Evolutionary conservation across 2,329 filamentous ascomycete species (phyloP), one percentile per base, ranked within the genome.

Genomic region (Xylariomycetidae sp.): DNA sequence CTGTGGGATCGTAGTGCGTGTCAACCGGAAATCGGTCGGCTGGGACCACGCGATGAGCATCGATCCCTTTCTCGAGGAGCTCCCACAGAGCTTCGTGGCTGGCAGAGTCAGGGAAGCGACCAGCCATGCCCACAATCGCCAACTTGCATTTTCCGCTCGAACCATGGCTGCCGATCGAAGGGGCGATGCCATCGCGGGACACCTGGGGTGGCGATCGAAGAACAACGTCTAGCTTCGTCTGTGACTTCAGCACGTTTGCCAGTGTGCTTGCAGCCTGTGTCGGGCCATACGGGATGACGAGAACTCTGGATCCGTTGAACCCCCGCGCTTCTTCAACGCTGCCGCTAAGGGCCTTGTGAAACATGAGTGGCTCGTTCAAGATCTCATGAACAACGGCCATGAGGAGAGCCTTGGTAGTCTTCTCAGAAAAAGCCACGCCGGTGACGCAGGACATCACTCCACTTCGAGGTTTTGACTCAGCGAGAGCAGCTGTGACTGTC

Each of bases 121-220:
- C 83, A 28, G 84, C 75, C 74, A 87, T 85, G 32, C 87, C 87
- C 20, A 94, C 82, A 42, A 94, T 88, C 37, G 87, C 87, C 42
- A 94, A 75, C 58, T 88, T 89, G 54, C 76, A 74, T 49, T 74
- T 61, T 10, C 63, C 63, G 7, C 42, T 53, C 10, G 60, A 56
- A 9, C 68, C 68, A 41, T 71, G 67, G 44, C 70, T 70, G 13
- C 67, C 67, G 17, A 70, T 60, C 12, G 45, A 51, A 8, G 58
- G 47, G 10, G 46, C 40, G 19, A 49, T 56, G 43, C 52, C 56
- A 47, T 58, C 54, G 15, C 54, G 52, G 12, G 59, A 46, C 23
- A 60, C 53, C 15, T 57, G 49, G 1, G 61, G 58, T 6, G 59
- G 46, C 17, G 49, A 49, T 27, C 61, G 61, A 18, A 71, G 56